A percentile compares a stretch with the other conserved stretches of the same genome.
Evolutionary conservation across 495 filamentous ascomycete species (phyloP).

Genomic region (Penicillium antarcticum): DNA sequence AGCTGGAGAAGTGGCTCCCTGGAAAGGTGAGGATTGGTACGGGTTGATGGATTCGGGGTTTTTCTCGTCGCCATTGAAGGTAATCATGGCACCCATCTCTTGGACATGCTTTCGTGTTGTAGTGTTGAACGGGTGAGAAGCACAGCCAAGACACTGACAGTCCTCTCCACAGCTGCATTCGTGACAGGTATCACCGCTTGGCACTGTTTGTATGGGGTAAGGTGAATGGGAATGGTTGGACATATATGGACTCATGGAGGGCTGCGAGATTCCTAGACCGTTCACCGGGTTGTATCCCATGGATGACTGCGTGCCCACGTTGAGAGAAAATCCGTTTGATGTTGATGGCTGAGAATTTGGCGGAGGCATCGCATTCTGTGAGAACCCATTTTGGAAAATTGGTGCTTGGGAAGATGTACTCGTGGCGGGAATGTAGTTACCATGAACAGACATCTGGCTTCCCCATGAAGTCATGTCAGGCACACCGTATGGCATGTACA

Average conservation of each 20-base stretch:
- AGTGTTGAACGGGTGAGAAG: slow-evolving; percentile 68
- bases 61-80: slow-evolving; percentile 30
- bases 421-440: slow-evolving; percentile 14
- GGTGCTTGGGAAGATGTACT: slow-evolving; percentile 6
- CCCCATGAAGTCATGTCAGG: slow-evolving; percentile 24
- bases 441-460: slow-evolving; percentile 13
- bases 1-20: neutral
- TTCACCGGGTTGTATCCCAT: slow-evolving; percentile 15
- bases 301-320: slow-evolving; percentile 4
- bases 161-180: slow-evolving; percentile 62
- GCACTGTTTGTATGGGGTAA: slow-evolving; percentile 1
- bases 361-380: neutral
- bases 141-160: slow-evolving; percentile 68
- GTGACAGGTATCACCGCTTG: slow-evolving; percentile 31
- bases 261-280: slow-evolving; percentile 16
- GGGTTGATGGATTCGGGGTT: slow-evolving; percentile 14
- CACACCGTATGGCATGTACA: slow-evolving; percentile 15
- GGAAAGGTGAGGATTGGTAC: slow-evolving; percentile 12
- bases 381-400: slow-evolving; percentile 14
- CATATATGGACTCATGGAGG: slow-evolving; percentile 12
- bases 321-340: neutral
- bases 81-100: slow-evolving; percentile 45
- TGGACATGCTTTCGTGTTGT: slow-evolving; percentile 65
- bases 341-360: neutral
- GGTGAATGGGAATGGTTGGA: slow-evolving; percentile 7